A percentile compares a stretch with the other conserved stretches of the same genome.
phyloP scores from a whole-genome alignment of 106 monocot genomes.

The Dioscorea dumetorum region DNA sequence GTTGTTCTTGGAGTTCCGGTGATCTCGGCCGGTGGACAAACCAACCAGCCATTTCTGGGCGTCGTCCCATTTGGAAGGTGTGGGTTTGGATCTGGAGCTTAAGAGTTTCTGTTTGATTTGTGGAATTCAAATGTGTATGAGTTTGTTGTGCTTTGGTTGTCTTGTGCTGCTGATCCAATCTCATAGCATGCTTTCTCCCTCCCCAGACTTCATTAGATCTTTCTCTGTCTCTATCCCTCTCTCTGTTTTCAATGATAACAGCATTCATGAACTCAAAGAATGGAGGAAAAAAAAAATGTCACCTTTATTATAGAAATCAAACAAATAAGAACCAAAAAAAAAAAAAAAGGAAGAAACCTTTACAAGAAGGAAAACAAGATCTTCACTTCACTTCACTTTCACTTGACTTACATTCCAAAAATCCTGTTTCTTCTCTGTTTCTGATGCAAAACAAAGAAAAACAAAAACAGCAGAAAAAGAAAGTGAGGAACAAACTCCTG shows the following conservation, averaged over 20 bases:
- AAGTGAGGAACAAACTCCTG: too few species aligned
- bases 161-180: constrained; percentile 6
- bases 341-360: too few species aligned
- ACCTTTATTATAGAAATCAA: too few species aligned
- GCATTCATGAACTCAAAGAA: too few species aligned
- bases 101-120: constrained; percentile 20
- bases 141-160: constrained; percentile 2
- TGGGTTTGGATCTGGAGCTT: constrained; percentile 50
- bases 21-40: constrained; percentile 28
- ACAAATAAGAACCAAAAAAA: too few species aligned
- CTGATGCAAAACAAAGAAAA: too few species aligned
- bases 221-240: background rate
- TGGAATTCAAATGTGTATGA: constrained; percentile 37
- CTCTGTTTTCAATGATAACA: background rate
- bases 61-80: constrained; percentile 97
- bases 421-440: too few species aligned
- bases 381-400: too few species aligned
- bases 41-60: constrained; percentile 94
- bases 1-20: constrained; percentile 27
- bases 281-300: too few species aligned
- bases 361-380: too few species aligned
- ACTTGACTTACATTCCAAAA: too few species aligned
- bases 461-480: too few species aligned
- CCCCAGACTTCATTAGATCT: constrained; percentile 30
- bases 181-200: constrained; percentile 36